Percentiles rank a stretch among this genome's conserved stretches.
Conservation (phyloP, 768 basidiomycete genomes). For the Leccinum variicolor region DNA sequence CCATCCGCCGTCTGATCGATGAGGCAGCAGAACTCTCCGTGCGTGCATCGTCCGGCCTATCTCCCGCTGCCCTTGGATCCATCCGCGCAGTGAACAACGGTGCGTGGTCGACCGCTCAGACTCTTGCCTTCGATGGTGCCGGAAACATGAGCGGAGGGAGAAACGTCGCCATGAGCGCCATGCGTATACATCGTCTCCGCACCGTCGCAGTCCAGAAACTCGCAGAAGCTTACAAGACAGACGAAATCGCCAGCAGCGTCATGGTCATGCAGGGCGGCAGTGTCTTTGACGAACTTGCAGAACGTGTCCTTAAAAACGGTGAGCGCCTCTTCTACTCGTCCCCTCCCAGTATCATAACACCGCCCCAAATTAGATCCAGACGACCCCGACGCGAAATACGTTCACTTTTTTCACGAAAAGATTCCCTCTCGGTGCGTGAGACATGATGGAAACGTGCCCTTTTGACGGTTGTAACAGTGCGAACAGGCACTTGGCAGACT, state of each 20-base stretch:
- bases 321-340: slow-evolving; percentile 16
- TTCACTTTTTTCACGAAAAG: slow-evolving; percentile 94
- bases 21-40: slow-evolving; percentile 88
- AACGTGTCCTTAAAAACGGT: slow-evolving; percentile 74
- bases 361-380: slow-evolving; percentile 54
- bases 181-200: slow-evolving; percentile 75
- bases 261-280: slow-evolving; percentile 96
- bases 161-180: slow-evolving; percentile 80
- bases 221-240: slow-evolving; percentile 79
- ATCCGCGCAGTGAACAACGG: slow-evolving; percentile 45
- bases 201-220: slow-evolving; percentile 84
- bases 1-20: slow-evolving; percentile 80
- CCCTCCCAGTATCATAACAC: not conserved
- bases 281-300: slow-evolving; percentile 90
- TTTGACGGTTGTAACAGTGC: slow-evolving; percentile 21
- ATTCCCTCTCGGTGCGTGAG: slow-evolving; percentile 81
- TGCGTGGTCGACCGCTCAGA: slow-evolving; percentile 63
- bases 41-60: slow-evolving; percentile 81
- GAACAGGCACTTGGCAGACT: slow-evolving; percentile 78
- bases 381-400: slow-evolving; percentile 79
- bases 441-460: slow-evolving; percentile 2
- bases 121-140: slow-evolving; percentile 58
- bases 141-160: slow-evolving; percentile 57
- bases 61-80: slow-evolving; percentile 68
- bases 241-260: slow-evolving; percentile 90